These are phyloP conservation scores for Syzygium aromaticum DNA, from an alignment of 345 rosid genomes.

Conservation along the genomic window DNA sequence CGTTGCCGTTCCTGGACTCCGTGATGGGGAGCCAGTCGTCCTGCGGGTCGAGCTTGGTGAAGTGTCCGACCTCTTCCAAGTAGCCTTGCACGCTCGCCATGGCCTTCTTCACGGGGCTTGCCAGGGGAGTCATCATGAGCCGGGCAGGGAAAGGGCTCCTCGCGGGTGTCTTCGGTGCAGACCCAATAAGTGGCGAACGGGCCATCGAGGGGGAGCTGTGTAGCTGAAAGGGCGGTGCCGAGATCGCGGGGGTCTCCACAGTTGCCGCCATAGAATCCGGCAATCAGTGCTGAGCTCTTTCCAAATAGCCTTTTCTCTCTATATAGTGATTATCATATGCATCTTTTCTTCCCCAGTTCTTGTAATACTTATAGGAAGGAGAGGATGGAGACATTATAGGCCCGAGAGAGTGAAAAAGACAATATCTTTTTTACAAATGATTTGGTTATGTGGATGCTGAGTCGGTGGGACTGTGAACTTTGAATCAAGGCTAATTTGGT, in stretches of 20 bases:
- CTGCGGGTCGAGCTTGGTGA: constrained; percentile 43
- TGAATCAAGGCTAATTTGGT: neutral
- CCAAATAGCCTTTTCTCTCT: neutral
- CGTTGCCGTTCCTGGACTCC: constrained; percentile 51
- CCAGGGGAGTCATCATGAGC: constrained; percentile 23
- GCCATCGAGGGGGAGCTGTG: constrained; percentile 15
- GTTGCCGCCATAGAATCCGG: neutral
- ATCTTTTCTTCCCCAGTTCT: neutral
- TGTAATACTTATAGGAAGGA: neutral
- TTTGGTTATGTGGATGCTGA: neutral
- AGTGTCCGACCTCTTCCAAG: constrained; percentile 37
- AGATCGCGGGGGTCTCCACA: neutral
- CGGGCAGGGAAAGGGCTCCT: constrained; percentile 20
- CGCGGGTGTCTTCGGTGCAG: constrained; percentile 13
- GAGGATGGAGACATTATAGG: neutral
- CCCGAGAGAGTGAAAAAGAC: neutral
- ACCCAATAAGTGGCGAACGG: constrained; percentile 18
- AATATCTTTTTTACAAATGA: neutral
- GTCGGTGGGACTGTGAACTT: neutral
- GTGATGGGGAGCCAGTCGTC: constrained; percentile 65
- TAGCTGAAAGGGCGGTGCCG: constrained; percentile 35
- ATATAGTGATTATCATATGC: neutral
- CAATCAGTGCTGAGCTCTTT: neutral
- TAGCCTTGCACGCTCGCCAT: constrained; percentile 25
- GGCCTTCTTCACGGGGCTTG: constrained; percentile 52